Evolutionary conservation across 1,284 basidiomycete species (phyloP), one percentile per base, ranked within the genome.

Genomic region (Leccinum pachyderme): DNA sequence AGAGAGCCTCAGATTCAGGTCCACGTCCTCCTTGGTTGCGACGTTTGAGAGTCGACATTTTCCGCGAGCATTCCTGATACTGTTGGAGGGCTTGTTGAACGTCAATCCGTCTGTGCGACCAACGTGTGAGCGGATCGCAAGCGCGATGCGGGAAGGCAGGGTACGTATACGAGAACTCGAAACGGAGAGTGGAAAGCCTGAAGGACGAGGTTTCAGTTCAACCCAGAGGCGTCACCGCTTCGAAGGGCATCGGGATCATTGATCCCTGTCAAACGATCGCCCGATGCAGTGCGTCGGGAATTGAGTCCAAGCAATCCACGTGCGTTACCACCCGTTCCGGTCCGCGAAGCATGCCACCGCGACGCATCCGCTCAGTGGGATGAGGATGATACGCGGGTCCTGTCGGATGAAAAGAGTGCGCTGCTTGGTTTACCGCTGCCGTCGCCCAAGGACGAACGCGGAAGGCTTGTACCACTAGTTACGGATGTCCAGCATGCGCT

Each of bases 31-130:
- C 0, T 63, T 87, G 28, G 73, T 75, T 2, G 70, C 79, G 1
- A 70, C 77, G 0, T 89, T 93, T 58, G 82, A 86, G 56, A 76
- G 84, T 5, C 78, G 91, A 12, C 81, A 84, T 29, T 73, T 95
- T 0, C 88, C 92, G 4, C 74, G 80, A 4, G 78, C 84, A 2
- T 83, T 89, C 57, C 73, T 94, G 2, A 72, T 89, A 0, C 71
- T 95, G 13, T 73, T 96, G 13, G 88, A 92, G 59, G 79, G 80
- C 47, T 75, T 95, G 49, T 71, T 94, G 52, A 80, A 85, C 60
- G 74, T 86, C 41, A 72, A 73, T 4, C 84, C 91, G 0, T 68
- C 73, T 6, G 68, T 70, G 12, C 77, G 93, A 47, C 91, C 91
- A 5, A 83, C 83, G 1, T 86, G 86, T 47, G 87, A 91, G 53